These are phyloP conservation scores for Sporobolus alterniflorus DNA, from an alignment of 202 grass and related monocot genomes.

Conservation along the genomic window DNA sequence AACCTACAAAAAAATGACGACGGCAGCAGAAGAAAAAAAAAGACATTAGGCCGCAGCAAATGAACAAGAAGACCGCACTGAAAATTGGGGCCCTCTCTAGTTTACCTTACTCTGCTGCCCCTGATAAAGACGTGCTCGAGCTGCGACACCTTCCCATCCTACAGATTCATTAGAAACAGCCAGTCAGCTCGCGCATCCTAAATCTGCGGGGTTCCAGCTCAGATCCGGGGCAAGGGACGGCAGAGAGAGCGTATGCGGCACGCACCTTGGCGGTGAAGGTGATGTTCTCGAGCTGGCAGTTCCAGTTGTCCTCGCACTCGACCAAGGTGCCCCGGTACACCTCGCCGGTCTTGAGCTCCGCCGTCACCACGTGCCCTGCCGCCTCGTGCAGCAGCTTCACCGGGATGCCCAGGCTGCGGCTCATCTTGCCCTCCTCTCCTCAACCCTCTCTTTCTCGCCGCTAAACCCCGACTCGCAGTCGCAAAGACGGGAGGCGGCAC, in stretches of 20 bases:
- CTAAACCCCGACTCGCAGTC: neutral
- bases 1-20: slow-evolving; percentile 53
- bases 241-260: slow-evolving; percentile 1
- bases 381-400: slow-evolving; percentile 97
- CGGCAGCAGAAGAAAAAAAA: neutral
- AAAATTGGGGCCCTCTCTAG: neutral
- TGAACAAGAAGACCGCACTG: neutral
- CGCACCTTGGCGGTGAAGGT: slow-evolving; percentile 83
- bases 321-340: slow-evolving; percentile 83
- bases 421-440: slow-evolving; percentile 45
- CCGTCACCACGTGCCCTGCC: slow-evolving; percentile 91
- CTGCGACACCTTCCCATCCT: slow-evolving; percentile 92
- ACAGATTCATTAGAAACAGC: neutral
- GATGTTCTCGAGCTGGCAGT: slow-evolving; percentile 91
- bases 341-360: slow-evolving; percentile 96
- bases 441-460: neutral
- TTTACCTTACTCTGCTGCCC: slow-evolving; percentile 93
- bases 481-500: neutral
- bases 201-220: slow-evolving; percentile 16
- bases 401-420: slow-evolving; percentile 87
- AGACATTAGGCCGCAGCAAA: neutral
- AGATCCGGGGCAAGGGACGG: slow-evolving; percentile 11
- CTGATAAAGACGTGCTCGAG: slow-evolving; percentile 96
- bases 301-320: slow-evolving; percentile 99
- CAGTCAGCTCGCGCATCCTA: neutral